Conservation (phyloP, 2,329 filamentous ascomycete species). For the Epichloe hybrida region DNA sequence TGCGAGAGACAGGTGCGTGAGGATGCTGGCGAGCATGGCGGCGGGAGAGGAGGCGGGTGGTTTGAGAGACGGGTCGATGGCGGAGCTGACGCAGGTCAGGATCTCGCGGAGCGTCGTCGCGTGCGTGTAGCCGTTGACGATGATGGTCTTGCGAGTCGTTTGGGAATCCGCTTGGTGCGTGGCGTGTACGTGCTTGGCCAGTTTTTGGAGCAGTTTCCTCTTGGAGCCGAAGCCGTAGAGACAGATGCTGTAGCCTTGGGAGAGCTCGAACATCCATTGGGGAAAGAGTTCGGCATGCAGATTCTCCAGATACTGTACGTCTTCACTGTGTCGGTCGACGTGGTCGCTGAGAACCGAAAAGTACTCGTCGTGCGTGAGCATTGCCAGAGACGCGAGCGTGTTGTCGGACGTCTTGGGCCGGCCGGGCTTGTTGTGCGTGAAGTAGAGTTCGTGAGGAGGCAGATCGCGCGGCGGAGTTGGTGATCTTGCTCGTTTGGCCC, state of each 20-base stretch:
- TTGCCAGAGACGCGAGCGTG: constrained; percentile 56
- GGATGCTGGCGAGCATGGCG: constrained; percentile 54
- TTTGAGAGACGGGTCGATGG: constrained; percentile 38
- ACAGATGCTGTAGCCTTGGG: constrained; percentile 77
- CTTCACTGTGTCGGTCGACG: constrained; percentile 53
- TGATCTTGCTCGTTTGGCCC: constrained; percentile 34
- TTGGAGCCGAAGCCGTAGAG: constrained; percentile 92
- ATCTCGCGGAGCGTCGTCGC: constrained; percentile 55
- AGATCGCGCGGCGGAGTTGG: constrained; percentile 72
- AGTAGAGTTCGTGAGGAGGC: constrained; percentile 82
- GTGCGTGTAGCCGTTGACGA: constrained; percentile 75
- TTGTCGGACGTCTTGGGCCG: constrained; percentile 76
- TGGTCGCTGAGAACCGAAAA: constrained; percentile 52
- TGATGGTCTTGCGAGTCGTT: constrained; percentile 43
- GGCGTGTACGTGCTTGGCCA: constrained; percentile 53
- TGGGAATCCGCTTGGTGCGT: constrained; percentile 18
- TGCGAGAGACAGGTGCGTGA: constrained; percentile 39
- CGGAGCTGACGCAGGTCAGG: constrained; percentile 52
- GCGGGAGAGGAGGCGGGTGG: constrained; percentile 49
- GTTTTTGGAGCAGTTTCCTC: constrained; percentile 56
- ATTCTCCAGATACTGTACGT: constrained; percentile 57
- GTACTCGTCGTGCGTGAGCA: constrained; percentile 88
- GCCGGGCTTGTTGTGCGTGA: constrained; percentile 79
- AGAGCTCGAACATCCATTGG: constrained; percentile 86
- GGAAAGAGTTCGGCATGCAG: constrained; percentile 68